A percentile compares a stretch with the other conserved stretches of the same genome.
phyloP scores from a whole-genome alignment of 768 basidiomycete genomes.

The Candolleomyces aberdarensis region DNA sequence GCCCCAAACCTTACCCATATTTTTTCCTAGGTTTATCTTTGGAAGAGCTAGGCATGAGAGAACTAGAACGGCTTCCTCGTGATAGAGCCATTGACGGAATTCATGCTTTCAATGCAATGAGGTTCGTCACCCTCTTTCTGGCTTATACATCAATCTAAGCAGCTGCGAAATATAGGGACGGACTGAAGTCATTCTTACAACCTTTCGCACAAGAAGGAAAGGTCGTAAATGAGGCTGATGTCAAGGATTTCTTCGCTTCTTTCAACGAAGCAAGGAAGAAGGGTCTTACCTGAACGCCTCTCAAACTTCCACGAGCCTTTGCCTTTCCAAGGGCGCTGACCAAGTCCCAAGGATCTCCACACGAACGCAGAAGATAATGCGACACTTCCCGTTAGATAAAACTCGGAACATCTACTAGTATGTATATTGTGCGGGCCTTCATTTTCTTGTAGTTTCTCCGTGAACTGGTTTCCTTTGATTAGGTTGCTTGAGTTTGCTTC shows the following conservation, averaged over 20 bases:
- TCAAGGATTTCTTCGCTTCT: conserved; percentile 62
- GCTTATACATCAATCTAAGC: background rate
- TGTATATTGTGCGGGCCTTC: background rate
- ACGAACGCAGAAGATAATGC: no score
- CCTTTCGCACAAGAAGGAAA: conserved; percentile 79
- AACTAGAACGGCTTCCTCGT: conserved; percentile 68
- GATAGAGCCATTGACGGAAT: conserved; percentile 83
- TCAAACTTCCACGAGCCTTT: no score
- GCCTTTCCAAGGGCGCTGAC: no score
- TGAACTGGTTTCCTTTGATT: no score
- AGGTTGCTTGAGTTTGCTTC: background rate
- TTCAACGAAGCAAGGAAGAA: conserved; percentile 38
- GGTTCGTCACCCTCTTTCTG: conserved; percentile 40
- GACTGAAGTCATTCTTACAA: conserved; percentile 65
- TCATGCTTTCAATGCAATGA: conserved; percentile 79
- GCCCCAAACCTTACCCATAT: conserved; percentile 1
- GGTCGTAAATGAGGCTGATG: conserved; percentile 70
- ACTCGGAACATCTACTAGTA: no score
- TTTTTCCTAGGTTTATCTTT: conserved; percentile 59
- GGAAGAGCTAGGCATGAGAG: conserved; percentile 82
- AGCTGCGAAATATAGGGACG: conserved; percentile 46
- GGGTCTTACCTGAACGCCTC: conserved; percentile 7
- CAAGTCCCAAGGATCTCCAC: no score
- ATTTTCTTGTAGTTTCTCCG: background rate
- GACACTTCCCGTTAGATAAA: no score